phyloP scores from a whole-genome alignment of 163 green algal genomes.

The Picocystis sp. region DNA sequence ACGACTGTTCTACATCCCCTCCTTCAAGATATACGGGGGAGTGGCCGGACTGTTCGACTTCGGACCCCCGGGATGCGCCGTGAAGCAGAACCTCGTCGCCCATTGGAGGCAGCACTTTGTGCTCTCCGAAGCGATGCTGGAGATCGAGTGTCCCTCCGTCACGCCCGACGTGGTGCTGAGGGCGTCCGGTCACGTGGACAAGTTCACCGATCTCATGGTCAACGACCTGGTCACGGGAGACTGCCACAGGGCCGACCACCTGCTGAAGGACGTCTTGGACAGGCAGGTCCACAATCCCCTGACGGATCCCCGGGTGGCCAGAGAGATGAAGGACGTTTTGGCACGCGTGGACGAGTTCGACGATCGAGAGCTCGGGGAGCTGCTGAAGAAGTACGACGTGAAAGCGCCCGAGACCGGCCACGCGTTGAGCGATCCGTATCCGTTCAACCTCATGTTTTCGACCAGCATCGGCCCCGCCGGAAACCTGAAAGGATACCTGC shows the following conservation, averaged over 20 bases:
- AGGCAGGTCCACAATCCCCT: conserved; percentile 52
- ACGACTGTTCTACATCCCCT: conserved; percentile 90
- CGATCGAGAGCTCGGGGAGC: conserved; percentile 45
- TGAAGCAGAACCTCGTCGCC: conserved; percentile 82
- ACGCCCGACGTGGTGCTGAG: conserved; percentile 78
- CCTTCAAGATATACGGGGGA: conserved; percentile 94
- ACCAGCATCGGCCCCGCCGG: conserved; percentile 86
- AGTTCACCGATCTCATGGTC: conserved; percentile 98
- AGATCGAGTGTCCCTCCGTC: conserved; percentile 91
- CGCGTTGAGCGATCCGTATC: conserved; percentile 70
- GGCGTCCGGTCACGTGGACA: conserved; percentile 73
- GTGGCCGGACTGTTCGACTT: conserved; percentile 97
- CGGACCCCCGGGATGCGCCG: conserved; percentile 81
- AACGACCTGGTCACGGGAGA: conserved; percentile 70
- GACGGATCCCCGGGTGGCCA: conserved; percentile 10
- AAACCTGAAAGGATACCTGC: conserved; percentile 74
- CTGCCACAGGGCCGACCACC: conserved; percentile 85
- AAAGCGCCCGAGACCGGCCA: conserved; percentile 86
- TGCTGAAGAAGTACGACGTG: conserved; percentile 47
- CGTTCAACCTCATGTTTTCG: conserved; percentile 99
- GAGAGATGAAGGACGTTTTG: conserved; percentile 20
- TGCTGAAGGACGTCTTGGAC: conserved; percentile 75
- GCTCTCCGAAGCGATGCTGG: conserved; percentile 94
- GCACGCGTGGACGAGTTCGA: conserved; percentile 27
- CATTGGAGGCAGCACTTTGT: conserved; percentile 68